Evolutionary conservation across 306 rosid species (phyloP).

Genomic region (Castanea sativa): DNA sequence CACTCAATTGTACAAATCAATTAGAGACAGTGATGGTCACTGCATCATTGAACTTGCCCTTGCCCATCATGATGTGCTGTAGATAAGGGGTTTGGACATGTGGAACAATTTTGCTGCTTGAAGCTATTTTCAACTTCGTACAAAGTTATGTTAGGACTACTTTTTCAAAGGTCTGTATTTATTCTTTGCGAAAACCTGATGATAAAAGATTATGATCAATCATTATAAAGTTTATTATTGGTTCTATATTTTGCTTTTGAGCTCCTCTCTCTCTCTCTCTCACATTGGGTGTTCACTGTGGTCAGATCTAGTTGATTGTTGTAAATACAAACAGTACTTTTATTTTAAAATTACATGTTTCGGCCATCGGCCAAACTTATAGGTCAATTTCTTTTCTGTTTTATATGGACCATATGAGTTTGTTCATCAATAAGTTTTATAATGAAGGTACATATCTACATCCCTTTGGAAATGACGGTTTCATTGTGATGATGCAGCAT

Average conservation of each 20-base stretch:
- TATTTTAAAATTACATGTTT: no score
- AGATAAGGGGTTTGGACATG: constrained; percentile 21
- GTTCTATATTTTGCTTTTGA: constrained; percentile 10
- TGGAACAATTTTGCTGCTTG: constrained; percentile 23
- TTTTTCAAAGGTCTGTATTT: neutral
- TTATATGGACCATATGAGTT: neutral
- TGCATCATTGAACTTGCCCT: constrained; percentile 14
- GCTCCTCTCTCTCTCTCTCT: neutral
- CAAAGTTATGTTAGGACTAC: constrained; percentile 3
- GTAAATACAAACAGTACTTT: neutral
- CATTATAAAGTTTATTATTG: neutral
- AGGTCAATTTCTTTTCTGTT: neutral
- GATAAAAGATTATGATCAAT: neutral
- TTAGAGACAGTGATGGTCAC: constrained; percentile 6
- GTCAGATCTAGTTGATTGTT: neutral
- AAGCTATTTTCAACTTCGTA: constrained; percentile 25
- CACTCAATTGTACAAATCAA: constrained; percentile 6
- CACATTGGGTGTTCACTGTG: neutral
- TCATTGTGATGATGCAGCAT: neutral
- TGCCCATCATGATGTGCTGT: constrained; percentile 9
- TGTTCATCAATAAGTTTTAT: constrained; percentile 1
- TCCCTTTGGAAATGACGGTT: neutral
- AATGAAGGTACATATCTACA: neutral
- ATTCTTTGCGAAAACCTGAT: constrained; percentile 21
- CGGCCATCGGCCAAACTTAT: no score